phyloP scores from a whole-genome alignment of 1,139 yeast species.

The Suhomyces wounanorum region DNA sequence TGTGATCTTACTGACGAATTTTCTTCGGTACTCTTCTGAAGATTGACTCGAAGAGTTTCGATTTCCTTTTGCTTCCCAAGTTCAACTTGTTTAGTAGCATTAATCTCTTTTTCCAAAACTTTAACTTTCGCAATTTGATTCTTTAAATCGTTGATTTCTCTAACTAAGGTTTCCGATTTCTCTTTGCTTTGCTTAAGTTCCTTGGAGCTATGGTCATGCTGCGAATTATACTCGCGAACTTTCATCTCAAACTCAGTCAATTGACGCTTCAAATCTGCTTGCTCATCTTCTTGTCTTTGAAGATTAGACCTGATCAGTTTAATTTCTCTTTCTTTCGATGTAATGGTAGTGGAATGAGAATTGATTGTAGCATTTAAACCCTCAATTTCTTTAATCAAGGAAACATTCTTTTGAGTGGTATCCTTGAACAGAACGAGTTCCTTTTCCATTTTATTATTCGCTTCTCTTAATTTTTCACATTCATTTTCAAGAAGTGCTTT shows the following conservation, averaged over 20 bases:
- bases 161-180: conserved; percentile 5
- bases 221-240: conserved; percentile 13
- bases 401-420: conserved; percentile 11
- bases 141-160: conserved; percentile 14
- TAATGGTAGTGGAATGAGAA: conserved; percentile 13
- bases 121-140: conserved; percentile 13
- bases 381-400: conserved; percentile 16
- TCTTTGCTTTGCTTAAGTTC: conserved; percentile 14
- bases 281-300: conserved; percentile 17
- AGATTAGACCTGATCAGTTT: conserved; percentile 15
- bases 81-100: conserved; percentile 10
- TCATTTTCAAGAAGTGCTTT: conserved; percentile 14
- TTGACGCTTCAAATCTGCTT: conserved; percentile 13
- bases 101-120: conserved; percentile 14
- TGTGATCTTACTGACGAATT: conserved; percentile 20
- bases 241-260: conserved; percentile 16
- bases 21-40: conserved; percentile 14
- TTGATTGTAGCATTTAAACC: conserved; percentile 14
- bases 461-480: conserved; percentile 16
- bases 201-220: conserved; percentile 13
- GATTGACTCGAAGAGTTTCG: conserved; percentile 11
- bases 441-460: conserved; percentile 13
- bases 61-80: conserved; percentile 11
- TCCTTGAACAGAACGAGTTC: conserved; percentile 15
- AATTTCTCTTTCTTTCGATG: conserved; percentile 17